Conservation (phyloP, 768 basidiomycete species). For the Megacollybia marginata region DNA sequence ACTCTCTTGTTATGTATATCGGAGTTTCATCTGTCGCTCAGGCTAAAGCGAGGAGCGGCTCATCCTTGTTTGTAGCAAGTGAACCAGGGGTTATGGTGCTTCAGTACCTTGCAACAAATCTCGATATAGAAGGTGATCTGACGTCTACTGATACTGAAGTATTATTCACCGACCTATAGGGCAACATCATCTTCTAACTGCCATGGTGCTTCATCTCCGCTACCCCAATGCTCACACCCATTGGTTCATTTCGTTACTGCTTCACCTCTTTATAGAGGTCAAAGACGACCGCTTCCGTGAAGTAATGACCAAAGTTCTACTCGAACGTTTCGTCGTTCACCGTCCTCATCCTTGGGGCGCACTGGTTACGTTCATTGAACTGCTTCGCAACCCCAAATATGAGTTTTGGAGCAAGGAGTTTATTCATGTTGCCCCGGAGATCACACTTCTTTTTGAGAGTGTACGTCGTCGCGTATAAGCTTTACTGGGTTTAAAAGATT, state of each 20-base stretch:
- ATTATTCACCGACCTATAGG: constrained; percentile 36
- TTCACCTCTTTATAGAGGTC: constrained; percentile 80
- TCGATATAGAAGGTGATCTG: constrained; percentile 80
- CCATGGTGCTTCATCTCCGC: constrained; percentile 91
- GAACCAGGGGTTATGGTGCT: constrained; percentile 83
- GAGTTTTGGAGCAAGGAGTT: constrained; percentile 90
- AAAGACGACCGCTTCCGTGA: constrained; percentile 73
- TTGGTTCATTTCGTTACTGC: constrained; percentile 91
- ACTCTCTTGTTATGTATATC: constrained; percentile 92
- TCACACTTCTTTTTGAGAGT: constrained; percentile 77
- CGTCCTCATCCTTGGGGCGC: constrained; percentile 97
- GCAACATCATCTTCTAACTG: constrained; percentile 89
- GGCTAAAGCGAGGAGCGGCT: constrained; percentile 78
- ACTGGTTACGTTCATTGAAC: constrained; percentile 86
- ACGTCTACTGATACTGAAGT: neutral
- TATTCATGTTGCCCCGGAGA: constrained; percentile 78
- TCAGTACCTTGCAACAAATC: constrained; percentile 72
- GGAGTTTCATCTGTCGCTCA: constrained; percentile 91
- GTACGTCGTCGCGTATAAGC: constrained; percentile 26
- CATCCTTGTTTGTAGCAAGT: constrained; percentile 69
- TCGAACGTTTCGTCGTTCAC: constrained; percentile 91
- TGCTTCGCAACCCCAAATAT: constrained; percentile 85
- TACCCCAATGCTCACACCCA: constrained; percentile 98
- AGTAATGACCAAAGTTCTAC: constrained; percentile 79
- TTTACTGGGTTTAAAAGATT: neutral